These are phyloP conservation scores for Acanthamoeba lenticulata DNA, from an alignment of 208 protist species.

Conservation along the genomic window DNA sequence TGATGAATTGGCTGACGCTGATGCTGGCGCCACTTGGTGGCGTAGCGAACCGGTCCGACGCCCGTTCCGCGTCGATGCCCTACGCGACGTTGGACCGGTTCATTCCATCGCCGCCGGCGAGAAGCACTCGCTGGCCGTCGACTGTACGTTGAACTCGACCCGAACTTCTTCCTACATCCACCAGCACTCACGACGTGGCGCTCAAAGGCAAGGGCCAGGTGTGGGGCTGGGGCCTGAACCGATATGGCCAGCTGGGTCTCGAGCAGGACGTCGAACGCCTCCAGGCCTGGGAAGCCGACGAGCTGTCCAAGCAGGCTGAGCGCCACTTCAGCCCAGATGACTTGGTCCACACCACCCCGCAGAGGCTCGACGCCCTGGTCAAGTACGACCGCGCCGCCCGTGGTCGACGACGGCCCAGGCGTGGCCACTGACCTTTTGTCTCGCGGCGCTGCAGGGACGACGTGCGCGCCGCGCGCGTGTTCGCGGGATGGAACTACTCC, in stretches of 20 bases:
- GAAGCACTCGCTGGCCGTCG: constrained; percentile 3
- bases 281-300: neutral
- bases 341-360: neutral
- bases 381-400: neutral
- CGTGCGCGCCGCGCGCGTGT: neutral
- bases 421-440: neutral
- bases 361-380: neutral
- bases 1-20: neutral
- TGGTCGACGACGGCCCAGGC: no score
- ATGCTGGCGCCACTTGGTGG: neutral
- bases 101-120: constrained; percentile 11
- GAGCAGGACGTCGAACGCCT: neutral
- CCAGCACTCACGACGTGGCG: no score
- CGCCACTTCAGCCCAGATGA: neutral
- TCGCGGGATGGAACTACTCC: constrained; percentile 25
- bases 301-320: neutral
- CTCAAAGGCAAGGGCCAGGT: neutral
- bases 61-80: neutral
- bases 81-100: neutral
- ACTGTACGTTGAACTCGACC: no score
- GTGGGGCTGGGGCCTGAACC: constrained; percentile 40
- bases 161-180: no score
- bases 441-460: neutral
- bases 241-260: constrained; percentile 23
- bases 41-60: neutral